Conservation (phyloP, 1,284 basidiomycete genomes). For the Xerocomus cyaneibrunnescens region DNA sequence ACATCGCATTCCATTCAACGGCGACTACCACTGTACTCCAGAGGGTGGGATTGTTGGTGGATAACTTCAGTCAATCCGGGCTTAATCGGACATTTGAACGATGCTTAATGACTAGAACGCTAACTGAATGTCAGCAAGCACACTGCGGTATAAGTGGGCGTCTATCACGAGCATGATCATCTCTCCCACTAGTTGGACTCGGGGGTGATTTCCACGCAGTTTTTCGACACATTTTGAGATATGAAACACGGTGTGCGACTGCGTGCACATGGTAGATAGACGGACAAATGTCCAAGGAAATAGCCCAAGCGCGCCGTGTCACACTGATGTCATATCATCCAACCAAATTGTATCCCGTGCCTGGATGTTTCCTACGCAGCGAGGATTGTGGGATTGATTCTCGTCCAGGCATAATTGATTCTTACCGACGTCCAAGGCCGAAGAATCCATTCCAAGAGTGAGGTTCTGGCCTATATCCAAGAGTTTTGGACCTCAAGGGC, state of each 20-base stretch:
- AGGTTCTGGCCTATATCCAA: slow-evolving; percentile 40
- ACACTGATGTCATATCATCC: background rate
- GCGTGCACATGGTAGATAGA: slow-evolving; percentile 20
- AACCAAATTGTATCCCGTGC: background rate
- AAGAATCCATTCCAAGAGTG: slow-evolving; percentile 52
- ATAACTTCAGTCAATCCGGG: slow-evolving; percentile 54
- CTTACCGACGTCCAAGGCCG: slow-evolving; percentile 56
- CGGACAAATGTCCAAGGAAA: slow-evolving; percentile 15
- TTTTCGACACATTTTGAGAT: slow-evolving; percentile 18
- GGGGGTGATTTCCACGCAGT: slow-evolving; percentile 20
- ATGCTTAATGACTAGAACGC: slow-evolving; percentile 49
- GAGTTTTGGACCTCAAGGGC: slow-evolving; percentile 20
- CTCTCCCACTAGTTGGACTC: slow-evolving; percentile 13
- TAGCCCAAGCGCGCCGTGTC: slow-evolving; percentile 11
- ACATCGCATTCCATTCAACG: background rate
- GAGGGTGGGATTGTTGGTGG: slow-evolving; percentile 34
- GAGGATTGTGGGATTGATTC: background rate
- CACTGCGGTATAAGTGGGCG: background rate
- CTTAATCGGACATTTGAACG: slow-evolving; percentile 55
- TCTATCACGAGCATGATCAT: slow-evolving; percentile 13
- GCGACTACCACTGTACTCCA: background rate
- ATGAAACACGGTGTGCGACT: slow-evolving; percentile 19
- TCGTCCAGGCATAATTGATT: background rate
- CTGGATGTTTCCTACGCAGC: slow-evolving; percentile 14
- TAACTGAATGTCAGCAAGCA: slow-evolving; percentile 1